Evolutionary conservation across 257 asterid species (phyloP).

Genomic region (Solanum rostratum): DNA sequence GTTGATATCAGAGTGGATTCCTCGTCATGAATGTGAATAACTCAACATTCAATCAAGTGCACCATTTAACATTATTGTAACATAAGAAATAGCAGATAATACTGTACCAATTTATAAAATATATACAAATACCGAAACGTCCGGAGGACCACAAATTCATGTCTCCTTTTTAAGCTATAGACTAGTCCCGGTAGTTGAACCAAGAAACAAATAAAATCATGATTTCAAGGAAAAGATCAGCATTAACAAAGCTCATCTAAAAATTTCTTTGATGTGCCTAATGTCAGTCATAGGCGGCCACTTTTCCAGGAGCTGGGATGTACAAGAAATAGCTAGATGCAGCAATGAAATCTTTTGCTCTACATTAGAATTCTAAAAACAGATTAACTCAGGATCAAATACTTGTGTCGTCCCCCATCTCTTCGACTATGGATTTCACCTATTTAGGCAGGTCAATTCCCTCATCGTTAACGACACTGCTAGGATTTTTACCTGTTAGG

Average conservation of each 20-base stretch:
- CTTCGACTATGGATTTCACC: constrained; percentile 29
- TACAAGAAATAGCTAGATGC: constrained; percentile 38
- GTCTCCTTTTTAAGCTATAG: not conserved
- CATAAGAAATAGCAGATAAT: not conserved
- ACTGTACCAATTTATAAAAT: too few relatives aligned
- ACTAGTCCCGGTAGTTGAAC: not conserved
- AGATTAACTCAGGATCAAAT: constrained; percentile 26
- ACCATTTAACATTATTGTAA: too few relatives aligned
- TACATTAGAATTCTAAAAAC: constrained; percentile 8
- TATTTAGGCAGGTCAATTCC: constrained; percentile 33
- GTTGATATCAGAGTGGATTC: too few relatives aligned
- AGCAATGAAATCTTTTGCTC: constrained; percentile 29
- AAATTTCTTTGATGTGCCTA: constrained; percentile 15
- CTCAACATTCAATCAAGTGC: too few relatives aligned
- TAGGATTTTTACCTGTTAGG: constrained; percentile 28
- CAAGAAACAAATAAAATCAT: not conserved
- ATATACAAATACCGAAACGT: too few relatives aligned
- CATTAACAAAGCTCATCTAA: not conserved
- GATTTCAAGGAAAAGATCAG: not conserved
- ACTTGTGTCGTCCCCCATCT: constrained; percentile 23
- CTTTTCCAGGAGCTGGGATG: constrained; percentile 15
- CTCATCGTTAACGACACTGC: constrained; percentile 12
- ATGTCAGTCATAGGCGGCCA: constrained; percentile 37
- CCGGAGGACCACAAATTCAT: not conserved
- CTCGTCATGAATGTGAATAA: too few relatives aligned